Evolutionary conservation across 1,139 yeast species (phyloP), one percentile per base, ranked within the genome.

Genomic region (Magnusiomyces ingens): DNA sequence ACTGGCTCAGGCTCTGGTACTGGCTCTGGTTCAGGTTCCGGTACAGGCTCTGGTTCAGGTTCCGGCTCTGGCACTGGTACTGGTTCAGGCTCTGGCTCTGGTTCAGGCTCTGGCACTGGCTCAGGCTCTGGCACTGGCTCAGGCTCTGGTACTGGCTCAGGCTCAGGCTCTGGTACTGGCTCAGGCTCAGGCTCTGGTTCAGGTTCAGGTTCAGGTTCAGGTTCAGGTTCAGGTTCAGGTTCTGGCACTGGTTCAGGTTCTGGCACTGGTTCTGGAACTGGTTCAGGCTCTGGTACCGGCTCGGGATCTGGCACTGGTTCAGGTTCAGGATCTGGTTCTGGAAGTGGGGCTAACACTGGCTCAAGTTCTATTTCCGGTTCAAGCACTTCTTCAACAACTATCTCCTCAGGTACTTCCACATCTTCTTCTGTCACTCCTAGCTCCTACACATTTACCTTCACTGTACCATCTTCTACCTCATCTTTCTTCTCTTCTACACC

Each of bases 251-350:
- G 38, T 15, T 38, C 50, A 41, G 48, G 38, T 13, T 37, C 51
- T 29, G 45, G 32, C 8, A 3, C 44, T 22, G 44, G 29, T 2
- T 18, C 18, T 48, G 45, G 48, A 10, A 18, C 48, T 35, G 55
- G 35, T 15, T 29, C 51, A 11, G 55, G 37, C 10, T 12, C 49
- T 29, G 50, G 38, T 15, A 11, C 50, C 32, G 50, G 42, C 32
- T 47, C 50, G 10, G 53, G 35, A 8, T 21, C 46, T 26, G 51
- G 26, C 15, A 22, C 49, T 15, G 53, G 42, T 10, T 15, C 46
- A 21, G 40, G 35, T 36, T 13, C 55, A 13, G 35, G 44, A 29
- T 17, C 46, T n/a, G 49, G 37, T 15, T 45, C 58, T n/a, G 55
- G 32, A 26, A 5, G 36, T 43, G 54, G 42, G 49, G 40, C 52